Conservation (phyloP, 1,139 yeast genomes). For the Yamadazyma pseudoaaseri region DNA sequence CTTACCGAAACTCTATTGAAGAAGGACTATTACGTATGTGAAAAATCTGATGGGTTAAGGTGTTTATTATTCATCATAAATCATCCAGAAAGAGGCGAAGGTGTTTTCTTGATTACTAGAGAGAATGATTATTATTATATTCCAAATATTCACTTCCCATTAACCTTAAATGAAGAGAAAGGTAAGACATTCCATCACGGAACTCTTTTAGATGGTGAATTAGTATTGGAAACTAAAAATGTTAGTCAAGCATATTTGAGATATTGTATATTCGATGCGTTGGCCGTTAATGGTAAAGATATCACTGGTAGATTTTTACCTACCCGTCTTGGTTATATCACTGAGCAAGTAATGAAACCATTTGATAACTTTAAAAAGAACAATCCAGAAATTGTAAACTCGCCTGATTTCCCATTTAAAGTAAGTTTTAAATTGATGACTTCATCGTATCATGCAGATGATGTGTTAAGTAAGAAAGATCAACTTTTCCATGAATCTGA, state of each 20-base stretch:
- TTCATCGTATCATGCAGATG: slow-evolving; percentile 72
- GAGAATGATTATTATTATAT: slow-evolving; percentile 83
- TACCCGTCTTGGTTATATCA: slow-evolving; percentile 82
- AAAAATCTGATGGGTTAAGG: slow-evolving; percentile 91
- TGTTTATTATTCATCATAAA: slow-evolving; percentile 67
- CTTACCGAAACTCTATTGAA: slow-evolving; percentile 59
- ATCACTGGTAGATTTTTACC: slow-evolving; percentile 70
- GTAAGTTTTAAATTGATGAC: slow-evolving; percentile 87
- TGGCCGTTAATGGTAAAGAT: slow-evolving; percentile 75
- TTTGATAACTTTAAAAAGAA: slow-evolving; percentile 64
- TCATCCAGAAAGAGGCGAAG: slow-evolving; percentile 74
- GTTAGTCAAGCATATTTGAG: slow-evolving; percentile 53
- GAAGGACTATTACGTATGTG: slow-evolving; percentile 80
- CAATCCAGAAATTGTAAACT: slow-evolving; percentile 69
- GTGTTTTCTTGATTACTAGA: slow-evolving; percentile 74
- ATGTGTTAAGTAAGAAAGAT: slow-evolving; percentile 72
- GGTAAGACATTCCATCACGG: slow-evolving; percentile 72
- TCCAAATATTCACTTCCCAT: slow-evolving; percentile 84
- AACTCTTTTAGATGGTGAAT: slow-evolving; percentile 89
- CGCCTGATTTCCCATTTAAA: slow-evolving; percentile 77
- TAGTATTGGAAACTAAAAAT: slow-evolving; percentile 58
- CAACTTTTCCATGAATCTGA: slow-evolving; percentile 85
- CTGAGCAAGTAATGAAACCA: slow-evolving; percentile 81
- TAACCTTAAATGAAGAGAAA: slow-evolving; percentile 44
- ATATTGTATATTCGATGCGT: slow-evolving; percentile 87